These are phyloP conservation scores for Pseudopyrenochaeta lycopersici DNA, from an alignment of 2,329 filamentous ascomycete species.

Conservation along the genomic window DNA sequence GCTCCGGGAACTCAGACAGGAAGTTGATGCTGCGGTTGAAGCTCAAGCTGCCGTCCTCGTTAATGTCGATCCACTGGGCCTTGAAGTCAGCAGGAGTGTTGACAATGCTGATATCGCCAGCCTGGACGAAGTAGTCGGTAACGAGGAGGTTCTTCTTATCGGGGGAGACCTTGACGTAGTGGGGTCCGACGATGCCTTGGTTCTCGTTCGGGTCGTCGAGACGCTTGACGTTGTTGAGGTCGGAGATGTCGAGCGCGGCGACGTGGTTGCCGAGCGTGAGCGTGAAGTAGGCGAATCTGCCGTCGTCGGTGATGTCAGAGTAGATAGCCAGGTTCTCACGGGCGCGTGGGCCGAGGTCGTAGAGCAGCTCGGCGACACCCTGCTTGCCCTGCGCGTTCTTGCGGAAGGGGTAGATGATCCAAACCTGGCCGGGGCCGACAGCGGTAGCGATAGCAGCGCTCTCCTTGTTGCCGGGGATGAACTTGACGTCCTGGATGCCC, in stretches of 20 bases:
- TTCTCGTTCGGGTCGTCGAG: constrained; percentile 67
- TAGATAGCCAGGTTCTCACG: constrained; percentile 67
- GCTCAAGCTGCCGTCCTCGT: constrained; percentile 61
- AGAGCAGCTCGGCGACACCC: constrained; percentile 67
- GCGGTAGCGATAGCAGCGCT: constrained; percentile 68
- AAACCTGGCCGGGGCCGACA: constrained; percentile 67
- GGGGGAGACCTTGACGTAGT: constrained; percentile 71
- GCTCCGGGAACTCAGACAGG: constrained; percentile 60
- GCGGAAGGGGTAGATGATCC: constrained; percentile 72
- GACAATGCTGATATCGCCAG: constrained; percentile 67
- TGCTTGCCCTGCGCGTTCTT: constrained; percentile 64
- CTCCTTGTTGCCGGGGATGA: constrained; percentile 69
- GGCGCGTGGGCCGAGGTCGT: constrained; percentile 65
- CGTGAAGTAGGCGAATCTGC: constrained; percentile 67
- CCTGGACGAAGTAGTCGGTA: constrained; percentile 73
- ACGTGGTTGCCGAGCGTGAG: constrained; percentile 70
- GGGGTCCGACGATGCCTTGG: constrained; percentile 68
- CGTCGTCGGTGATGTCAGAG: constrained; percentile 67
- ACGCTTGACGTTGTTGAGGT: constrained; percentile 67
- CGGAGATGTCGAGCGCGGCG: constrained; percentile 68
- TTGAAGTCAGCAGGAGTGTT: constrained; percentile 71
- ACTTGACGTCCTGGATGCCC: constrained; percentile 72
- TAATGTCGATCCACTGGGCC: constrained; percentile 68
- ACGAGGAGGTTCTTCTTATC: constrained; percentile 72
- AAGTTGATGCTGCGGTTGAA: constrained; percentile 71